Evolutionary conservation across 2,329 filamentous ascomycete genomes (phyloP).

Genomic region (Hypoxylon sp.): DNA sequence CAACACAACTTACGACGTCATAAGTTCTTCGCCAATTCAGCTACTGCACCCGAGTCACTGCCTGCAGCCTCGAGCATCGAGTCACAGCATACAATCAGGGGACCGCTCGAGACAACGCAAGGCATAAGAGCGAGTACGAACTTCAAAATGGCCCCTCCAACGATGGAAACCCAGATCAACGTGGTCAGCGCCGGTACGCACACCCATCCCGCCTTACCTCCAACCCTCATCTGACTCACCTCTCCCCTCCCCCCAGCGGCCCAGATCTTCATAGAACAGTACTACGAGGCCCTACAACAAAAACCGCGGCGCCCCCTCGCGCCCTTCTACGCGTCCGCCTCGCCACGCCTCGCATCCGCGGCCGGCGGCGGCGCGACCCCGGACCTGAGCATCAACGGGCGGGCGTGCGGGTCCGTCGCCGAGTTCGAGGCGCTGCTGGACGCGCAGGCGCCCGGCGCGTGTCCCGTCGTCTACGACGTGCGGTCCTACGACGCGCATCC

Average conservation of each 20-base stretch:
- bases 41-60: neutral
- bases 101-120: neutral
- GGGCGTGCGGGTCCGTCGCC: conserved; percentile 65
- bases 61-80: neutral
- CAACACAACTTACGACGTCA: neutral
- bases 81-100: neutral
- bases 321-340: conserved; percentile 74
- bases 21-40: neutral
- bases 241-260: conserved; percentile 61
- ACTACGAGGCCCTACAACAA: conserved; percentile 74
- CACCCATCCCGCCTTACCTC: neutral
- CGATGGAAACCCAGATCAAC: conserved; percentile 43
- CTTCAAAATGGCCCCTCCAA: conserved; percentile 20
- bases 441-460: conserved; percentile 59
- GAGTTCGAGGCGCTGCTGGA: conserved; percentile 75
- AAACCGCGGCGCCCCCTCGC: conserved; percentile 62
- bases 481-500: conserved; percentile 81
- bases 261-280: conserved; percentile 74
- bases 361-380: conserved; percentile 61
- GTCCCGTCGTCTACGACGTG: conserved; percentile 71
- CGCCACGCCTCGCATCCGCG: conserved; percentile 59
- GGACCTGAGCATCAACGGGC: conserved; percentile 83
- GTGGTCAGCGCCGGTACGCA: conserved; percentile 47
- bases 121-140: neutral
- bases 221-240: no score